A percentile compares a stretch with the other conserved stretches of the same genome.
phyloP scores from a whole-genome alignment of 306 rosid species.

The Bauhinia variegata region DNA sequence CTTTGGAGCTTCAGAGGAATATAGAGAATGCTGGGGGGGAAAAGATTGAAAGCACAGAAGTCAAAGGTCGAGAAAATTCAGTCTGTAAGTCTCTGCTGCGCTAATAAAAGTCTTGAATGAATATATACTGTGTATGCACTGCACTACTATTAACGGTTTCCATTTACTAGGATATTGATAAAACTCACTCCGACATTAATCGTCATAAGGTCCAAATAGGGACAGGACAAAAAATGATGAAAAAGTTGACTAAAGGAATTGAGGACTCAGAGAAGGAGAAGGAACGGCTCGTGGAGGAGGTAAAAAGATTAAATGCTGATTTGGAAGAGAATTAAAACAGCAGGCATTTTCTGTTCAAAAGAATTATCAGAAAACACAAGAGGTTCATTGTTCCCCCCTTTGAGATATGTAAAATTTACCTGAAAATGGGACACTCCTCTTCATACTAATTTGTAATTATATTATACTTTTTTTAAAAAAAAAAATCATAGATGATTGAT shows the following conservation, averaged over 20 bases:
- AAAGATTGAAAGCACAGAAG: slow-evolving; percentile 78
- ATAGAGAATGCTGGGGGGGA: slow-evolving; percentile 95
- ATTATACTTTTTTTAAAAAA: not conserved
- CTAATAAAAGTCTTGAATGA: slow-evolving; percentile 29
- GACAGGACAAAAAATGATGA: slow-evolving; percentile 77
- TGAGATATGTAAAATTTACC: slow-evolving; percentile 12
- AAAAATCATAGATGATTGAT: slow-evolving; percentile 69
- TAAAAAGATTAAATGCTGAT: slow-evolving; percentile 49
- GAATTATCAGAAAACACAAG: slow-evolving; percentile 61
- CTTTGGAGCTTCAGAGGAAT: slow-evolving; percentile 70
- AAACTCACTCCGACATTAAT: slow-evolving; percentile 78
- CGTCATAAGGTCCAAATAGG: slow-evolving; percentile 90
- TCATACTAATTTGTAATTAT: slow-evolving; percentile 7
- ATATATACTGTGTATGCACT: not conserved
- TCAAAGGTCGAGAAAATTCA: slow-evolving; percentile 80
- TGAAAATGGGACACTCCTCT: slow-evolving; percentile 18
- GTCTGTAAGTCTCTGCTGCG: slow-evolving; percentile 63
- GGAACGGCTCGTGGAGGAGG: slow-evolving; percentile 71
- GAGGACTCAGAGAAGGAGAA: slow-evolving; percentile 80
- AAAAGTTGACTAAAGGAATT: slow-evolving; percentile 78
- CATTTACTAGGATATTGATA: slow-evolving; percentile 78
- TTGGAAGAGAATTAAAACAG: slow-evolving; percentile 83
- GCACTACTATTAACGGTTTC: slow-evolving; percentile 41
- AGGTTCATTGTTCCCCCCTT: slow-evolving; percentile 51
- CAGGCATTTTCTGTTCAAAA: slow-evolving; percentile 80